Base-by-base conservation (phyloP, 2,329 filamentous ascomycete genomes). In the Phaeosphaeriaceae sp. region DNA sequence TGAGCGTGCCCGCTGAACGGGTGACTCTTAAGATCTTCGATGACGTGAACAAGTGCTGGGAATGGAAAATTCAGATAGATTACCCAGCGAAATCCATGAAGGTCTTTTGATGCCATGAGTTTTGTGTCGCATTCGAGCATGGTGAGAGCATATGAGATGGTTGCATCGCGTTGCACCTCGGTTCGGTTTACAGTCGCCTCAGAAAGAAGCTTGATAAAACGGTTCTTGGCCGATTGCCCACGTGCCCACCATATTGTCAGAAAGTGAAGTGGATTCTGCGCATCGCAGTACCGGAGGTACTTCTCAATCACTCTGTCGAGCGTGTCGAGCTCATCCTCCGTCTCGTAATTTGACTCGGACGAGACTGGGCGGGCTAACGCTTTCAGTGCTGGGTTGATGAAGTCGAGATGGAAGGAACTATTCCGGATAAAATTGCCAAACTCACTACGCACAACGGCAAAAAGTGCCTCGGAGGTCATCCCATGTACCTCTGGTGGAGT, bases 381-480 rank as follows among this genome's bases (percentile, higher is more conserved):
- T 7, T 71, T 69, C 20, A 80, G 66, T 12, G 64, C 55, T 0
- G 79, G 79, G 49, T 70, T 76, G 29, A 68, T 73, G 50, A 79
- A 81, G 50, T 81, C 76, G 11, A 83, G 72, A 47, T 81, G 72
- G 35, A 76, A 68, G 3, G 74, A 58, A 2, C 66, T 68, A 15
- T 76, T 70, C 2, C 73, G 67, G 13, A 74, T 67, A 2, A 72
- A 76, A 40, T 76, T 71, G 0, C 74, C 74, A 0, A 81, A 71
- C 30, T 82, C 76, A 51, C 78, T 77, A 12, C 76, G 75, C 21
- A 82, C 76, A 1, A 84, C 67, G 3, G 71, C 72, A 49, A 83
- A 78, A 0, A 81, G 77, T 71, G 83, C 81, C 37, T 82, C 77
- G 0, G 83, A 85, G 57, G 79, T 80, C 13, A 77, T 76, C 0